Base-by-base conservation (phyloP, 208 protist species). In the Balamuthia mandrillaris region DNA sequence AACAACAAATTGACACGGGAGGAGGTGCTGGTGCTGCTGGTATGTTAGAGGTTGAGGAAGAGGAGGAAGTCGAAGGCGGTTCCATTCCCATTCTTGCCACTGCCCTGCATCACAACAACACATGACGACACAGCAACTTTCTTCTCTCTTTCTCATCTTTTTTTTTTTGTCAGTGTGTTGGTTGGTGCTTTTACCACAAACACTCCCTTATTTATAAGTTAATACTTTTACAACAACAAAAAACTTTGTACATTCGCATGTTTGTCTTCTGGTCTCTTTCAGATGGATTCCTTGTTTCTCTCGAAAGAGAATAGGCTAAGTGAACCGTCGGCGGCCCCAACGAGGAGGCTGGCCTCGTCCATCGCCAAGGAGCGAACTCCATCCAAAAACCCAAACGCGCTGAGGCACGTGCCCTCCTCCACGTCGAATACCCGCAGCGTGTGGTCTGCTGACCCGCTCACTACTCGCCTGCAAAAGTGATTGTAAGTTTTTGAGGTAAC, bases 401-500 rank as follows among this genome's bases (percentile, higher is more conserved):
- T 52, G 24, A 74, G 65, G 39, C 65, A 74, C 3, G 27, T 18
- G 24, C 65, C 65, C 65, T 74, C 65, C 65, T 74, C 65, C 41
- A 74, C 41, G 9, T 74, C 65, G 21, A 74, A 74, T 42, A 74
- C 65, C 12, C 65, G 65, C 16, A 74, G 44, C 39, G 65, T 74
- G 65, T 74, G 65, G 65, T 74, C 65, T 37, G 44, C 51, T 5
- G 65, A 74, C 3, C 65, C 65, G 65, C 65, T 74, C 65, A 74
- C 65, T 42, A 74, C 65, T 10, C 65, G 65, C 39, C 65, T 18
- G 4, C 65, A 37, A 6, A 52, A 37, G 65, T 42, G 51, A 37
- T 74, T n/a, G n/a, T n/a, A n/a, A n/a, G n/a, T n/a, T n/a, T n/a
- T n/a, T n/a, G n/a, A n/a, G n/a, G n/a, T n/a, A n/a, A n/a, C n/a